Evolutionary conservation across 2,329 filamentous ascomycete genomes (phyloP), one percentile per base, ranked within the genome.

Genomic region (Sphaerostilbella broomeana): DNA sequence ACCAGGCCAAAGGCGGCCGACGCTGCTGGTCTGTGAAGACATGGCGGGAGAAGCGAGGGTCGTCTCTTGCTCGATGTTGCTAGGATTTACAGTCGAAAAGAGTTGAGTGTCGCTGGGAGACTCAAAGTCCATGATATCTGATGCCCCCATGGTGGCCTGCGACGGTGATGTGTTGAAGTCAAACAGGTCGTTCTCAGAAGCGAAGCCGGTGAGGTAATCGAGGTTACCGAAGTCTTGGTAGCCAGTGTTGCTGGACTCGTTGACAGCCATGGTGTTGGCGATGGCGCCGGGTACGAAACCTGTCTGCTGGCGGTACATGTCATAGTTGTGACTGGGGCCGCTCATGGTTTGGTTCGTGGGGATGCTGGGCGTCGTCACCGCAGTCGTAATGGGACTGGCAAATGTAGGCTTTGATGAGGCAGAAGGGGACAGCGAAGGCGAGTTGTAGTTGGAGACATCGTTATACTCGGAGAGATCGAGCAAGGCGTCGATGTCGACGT

Each of bases 231-330:
- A 63, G 47, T 63, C 64, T 51, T 72, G 65, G 53, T 73, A 79
- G 36, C 70, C 72, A 30, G 68, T 64, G 52, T 79, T 68, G 55
- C 73, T 70, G 30, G 62, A 57, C 56, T 84, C 73, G 60, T 85
- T 88, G 53, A 92, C 76, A 24, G 85, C 84, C 57, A 92, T 76
- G 10, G 89, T 84, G 62, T 78, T 85, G 28, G 83, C 80, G 47
- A 92, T 70, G 37, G 87, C 89, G 46, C 88, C 88, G 2, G 86
- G 82, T 0, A 92, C 86, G 20, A 95, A 80, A 47, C 89, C 88
- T 4, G 92, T 95, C 69, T 95, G 89, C 61, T 98, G 92, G 67
- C 87, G 86, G 69, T 95, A 94, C 57, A 86, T 80, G 55, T 88
- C 86, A 70, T 97, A 97, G 64, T 94, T 86, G 67, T 95, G 89